Percentiles rank a stretch among this genome's conserved stretches.
These are phyloP conservation scores for Cytospora leucostoma DNA, from an alignment of 2,329 filamentous ascomycete species.

Conservation along the genomic window DNA sequence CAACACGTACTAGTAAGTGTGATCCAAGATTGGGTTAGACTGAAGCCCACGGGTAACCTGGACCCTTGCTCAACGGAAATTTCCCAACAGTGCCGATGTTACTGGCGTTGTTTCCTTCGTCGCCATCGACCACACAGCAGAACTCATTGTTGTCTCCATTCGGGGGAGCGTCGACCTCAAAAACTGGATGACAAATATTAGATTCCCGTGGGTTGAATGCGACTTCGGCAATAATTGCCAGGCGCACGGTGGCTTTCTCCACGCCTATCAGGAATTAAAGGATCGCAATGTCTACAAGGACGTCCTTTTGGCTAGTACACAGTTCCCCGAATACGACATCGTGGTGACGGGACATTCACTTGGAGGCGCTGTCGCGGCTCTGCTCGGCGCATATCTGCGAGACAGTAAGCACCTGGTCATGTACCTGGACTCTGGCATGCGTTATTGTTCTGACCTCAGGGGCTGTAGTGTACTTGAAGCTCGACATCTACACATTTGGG, in stretches of 20 bases:
- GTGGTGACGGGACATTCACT: slow-evolving; percentile 68
- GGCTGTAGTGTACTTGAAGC: neutral
- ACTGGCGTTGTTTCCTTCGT: neutral
- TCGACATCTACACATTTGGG: slow-evolving; percentile 66
- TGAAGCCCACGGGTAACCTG: no score
- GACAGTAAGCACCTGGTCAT: neutral
- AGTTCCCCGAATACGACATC: slow-evolving; percentile 55
- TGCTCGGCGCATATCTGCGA: slow-evolving; percentile 51
- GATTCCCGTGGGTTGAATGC: slow-evolving; percentile 40
- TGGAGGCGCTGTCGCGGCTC: slow-evolving; percentile 63
- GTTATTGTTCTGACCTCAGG: neutral
- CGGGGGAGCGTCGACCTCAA: slow-evolving; percentile 59
- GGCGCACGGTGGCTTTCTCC: slow-evolving; percentile 59
- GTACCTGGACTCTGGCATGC: no score
- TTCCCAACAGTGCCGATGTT: neutral
- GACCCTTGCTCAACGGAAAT: neutral
- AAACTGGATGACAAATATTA: slow-evolving; percentile 62
- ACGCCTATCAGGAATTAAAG: slow-evolving; percentile 58
- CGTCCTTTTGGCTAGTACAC: slow-evolving; percentile 45
- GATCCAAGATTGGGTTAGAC: neutral
- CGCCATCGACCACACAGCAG: slow-evolving; percentile 46
- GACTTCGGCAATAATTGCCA: slow-evolving; percentile 46
- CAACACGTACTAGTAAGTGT: neutral
- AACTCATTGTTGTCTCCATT: slow-evolving; percentile 60
- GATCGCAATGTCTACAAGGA: slow-evolving; percentile 42